Evolutionary conservation across 2,329 filamentous ascomycete species (phyloP), one percentile per base, ranked within the genome.

Genomic region (Daldinia sp.): DNA sequence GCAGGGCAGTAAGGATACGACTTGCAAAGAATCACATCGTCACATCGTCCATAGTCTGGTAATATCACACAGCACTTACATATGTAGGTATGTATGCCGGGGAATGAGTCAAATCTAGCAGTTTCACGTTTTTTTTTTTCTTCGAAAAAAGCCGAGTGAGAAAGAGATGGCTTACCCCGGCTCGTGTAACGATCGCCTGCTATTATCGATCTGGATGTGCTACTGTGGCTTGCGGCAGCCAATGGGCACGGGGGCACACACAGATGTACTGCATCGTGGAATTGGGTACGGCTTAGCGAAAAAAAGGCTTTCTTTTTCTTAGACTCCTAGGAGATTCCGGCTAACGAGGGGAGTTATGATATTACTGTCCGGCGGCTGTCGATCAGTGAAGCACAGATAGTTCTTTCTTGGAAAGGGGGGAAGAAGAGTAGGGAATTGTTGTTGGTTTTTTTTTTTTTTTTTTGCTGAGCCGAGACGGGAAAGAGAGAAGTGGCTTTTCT

Each of bases 181-280:
- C 30, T 58, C 43, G 59, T 65, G 55, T 47, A 61, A 63, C 58
- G 19, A 50, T 37, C n/a, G 13, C 54, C 41, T 15, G 34, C 41
- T 17, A 47, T 34, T 58, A 53, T 63, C 43, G 51, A 58, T 35
- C 57, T 65, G 32, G 25, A 29, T 59, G 59, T 64, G 47, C 55
- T 52, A 61, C 54, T 58, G 66, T 68, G 66, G 66, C 66, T 64
- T 68, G 64, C 63, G 58, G 51, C 29, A 17, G 25, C 48, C 51
- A 60, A 64, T 60, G 53, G 53, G 49, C 37, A 64, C 35, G 21
- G 32, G 32, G 21, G n/a, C 43, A 39, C 50, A 19, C 30, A 19
- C 15, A 29, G 23, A 30, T 50, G 55, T 30, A 39, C 25, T 48
- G 53, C 45, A 48, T 62, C 47, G 59, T 43, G 21, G 6, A 25